Evolutionary conservation across 1,139 yeast genomes (phyloP).

Genomic region (Hansenula sp.): DNA sequence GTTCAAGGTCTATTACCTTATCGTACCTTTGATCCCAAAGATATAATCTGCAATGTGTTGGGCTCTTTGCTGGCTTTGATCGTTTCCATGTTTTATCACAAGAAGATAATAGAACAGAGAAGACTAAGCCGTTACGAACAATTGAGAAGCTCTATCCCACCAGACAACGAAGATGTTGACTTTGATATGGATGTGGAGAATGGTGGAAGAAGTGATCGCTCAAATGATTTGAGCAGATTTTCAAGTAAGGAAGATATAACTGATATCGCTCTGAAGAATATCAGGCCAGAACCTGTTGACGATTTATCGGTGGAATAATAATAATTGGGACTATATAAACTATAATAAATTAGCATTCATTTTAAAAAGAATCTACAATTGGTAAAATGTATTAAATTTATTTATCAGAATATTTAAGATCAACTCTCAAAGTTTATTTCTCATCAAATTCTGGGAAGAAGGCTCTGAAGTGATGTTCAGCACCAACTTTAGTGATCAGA

Average conservation of each 20-base stretch:
- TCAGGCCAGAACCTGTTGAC: constrained; percentile 17
- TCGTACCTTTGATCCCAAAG: constrained; percentile 44
- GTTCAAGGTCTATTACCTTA: constrained; percentile 40
- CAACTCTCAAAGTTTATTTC: background rate
- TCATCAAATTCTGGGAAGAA: constrained; percentile 21
- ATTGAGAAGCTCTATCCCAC: constrained; percentile 20
- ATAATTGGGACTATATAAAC: no score
- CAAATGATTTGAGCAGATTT: constrained; percentile 20
- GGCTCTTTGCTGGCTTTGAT: constrained; percentile 25
- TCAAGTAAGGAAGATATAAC: constrained; percentile 20
- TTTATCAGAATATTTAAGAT: background rate
- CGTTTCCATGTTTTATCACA: constrained; percentile 16
- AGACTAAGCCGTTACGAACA: constrained; percentile 19
- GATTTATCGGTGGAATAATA: constrained; percentile 19
- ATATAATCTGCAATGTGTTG: constrained; percentile 39
- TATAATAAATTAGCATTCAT: no score
- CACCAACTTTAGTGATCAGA: constrained; percentile 25
- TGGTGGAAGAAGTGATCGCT: constrained; percentile 9
- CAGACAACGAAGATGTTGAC: constrained; percentile 22
- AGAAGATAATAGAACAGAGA: constrained; percentile 14
- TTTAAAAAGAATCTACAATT: no score
- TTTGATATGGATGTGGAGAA: constrained; percentile 24
- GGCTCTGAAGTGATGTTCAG: constrained; percentile 26
- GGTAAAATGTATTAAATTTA: background rate
- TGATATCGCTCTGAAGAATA: constrained; percentile 15